Evolutionary conservation across 2,329 filamentous ascomycete genomes (phyloP).

Genomic region (Xylogone sp.): DNA sequence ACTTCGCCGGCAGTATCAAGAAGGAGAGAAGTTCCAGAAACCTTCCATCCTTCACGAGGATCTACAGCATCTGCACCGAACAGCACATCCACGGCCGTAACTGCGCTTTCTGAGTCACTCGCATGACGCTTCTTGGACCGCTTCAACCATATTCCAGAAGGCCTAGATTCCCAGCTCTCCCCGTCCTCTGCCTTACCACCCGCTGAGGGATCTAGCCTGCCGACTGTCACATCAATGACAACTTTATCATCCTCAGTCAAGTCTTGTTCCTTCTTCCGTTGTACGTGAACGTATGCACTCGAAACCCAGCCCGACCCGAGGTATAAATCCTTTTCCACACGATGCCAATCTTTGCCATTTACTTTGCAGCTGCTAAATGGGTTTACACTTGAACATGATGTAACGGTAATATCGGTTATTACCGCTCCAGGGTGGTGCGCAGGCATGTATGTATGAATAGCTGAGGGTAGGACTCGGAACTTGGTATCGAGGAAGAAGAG

Average conservation of each 20-base stretch:
- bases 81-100: conserved; percentile 67
- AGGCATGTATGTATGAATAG: conserved; percentile 66
- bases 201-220: conserved; percentile 53
- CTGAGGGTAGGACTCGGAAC: conserved; percentile 64
- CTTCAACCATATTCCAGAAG: conserved; percentile 67
- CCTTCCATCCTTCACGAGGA: conserved; percentile 78
- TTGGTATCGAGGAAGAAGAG: conserved; percentile 64
- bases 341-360: conserved; percentile 56
- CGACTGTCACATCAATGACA: conserved; percentile 61
- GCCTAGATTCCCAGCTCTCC: conserved; percentile 62
- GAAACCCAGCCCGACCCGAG: conserved; percentile 60
- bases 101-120: conserved; percentile 38
- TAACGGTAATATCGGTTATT: conserved; percentile 66
- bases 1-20: conserved; percentile 59
- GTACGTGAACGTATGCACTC: conserved; percentile 64
- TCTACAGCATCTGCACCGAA: conserved; percentile 79
- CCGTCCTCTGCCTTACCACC: conserved; percentile 48
- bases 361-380: conserved; percentile 56
- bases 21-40: conserved; percentile 70
- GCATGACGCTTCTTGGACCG: conserved; percentile 42
- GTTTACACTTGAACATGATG: conserved; percentile 60
- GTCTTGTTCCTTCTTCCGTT: conserved; percentile 68
- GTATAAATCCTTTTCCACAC: conserved; percentile 69
- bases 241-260: conserved; percentile 57
- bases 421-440: conserved; percentile 65